These are phyloP conservation scores for Maudiozyma humilis DNA, from an alignment of 1,139 yeast genomes.

Conservation along the genomic window DNA sequence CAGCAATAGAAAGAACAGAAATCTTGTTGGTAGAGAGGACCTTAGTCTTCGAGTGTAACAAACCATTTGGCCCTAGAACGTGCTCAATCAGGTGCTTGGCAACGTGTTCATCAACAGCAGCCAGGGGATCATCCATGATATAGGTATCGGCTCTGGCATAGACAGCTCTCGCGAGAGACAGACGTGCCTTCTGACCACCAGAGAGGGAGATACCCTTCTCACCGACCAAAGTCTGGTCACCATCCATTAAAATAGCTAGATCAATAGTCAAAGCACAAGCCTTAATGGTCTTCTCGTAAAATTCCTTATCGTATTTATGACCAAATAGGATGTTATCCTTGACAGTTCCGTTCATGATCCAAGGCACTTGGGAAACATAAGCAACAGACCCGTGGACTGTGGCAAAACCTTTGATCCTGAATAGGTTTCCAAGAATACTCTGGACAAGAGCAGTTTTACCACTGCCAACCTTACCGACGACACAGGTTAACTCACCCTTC, in stretches of 20 bases:
- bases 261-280: constrained; percentile 90
- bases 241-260: constrained; percentile 70
- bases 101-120: constrained; percentile 94
- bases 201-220: constrained; percentile 94
- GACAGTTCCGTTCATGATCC: constrained; percentile 94
- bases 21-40: constrained; percentile 85
- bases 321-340: constrained; percentile 88
- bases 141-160: constrained; percentile 91
- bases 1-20: constrained; percentile 73
- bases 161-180: constrained; percentile 89
- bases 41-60: constrained; percentile 66
- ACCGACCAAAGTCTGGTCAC: constrained; percentile 87
- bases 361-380: constrained; percentile 86
- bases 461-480: constrained; percentile 87
- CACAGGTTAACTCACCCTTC: constrained; percentile 78
- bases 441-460: constrained; percentile 88
- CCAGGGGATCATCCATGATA: constrained; percentile 82
- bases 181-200: constrained; percentile 95
- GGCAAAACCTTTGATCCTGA: constrained; percentile 70
- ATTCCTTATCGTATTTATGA: constrained; percentile 68
- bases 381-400: constrained; percentile 73
- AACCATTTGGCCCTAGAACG: constrained; percentile 74
- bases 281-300: constrained; percentile 67
- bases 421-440: constrained; percentile 77
- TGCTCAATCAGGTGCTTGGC: constrained; percentile 75